Base-by-base conservation (phyloP, 805 yeast species). In the Helenozyma baotianmanensis region DNA sequence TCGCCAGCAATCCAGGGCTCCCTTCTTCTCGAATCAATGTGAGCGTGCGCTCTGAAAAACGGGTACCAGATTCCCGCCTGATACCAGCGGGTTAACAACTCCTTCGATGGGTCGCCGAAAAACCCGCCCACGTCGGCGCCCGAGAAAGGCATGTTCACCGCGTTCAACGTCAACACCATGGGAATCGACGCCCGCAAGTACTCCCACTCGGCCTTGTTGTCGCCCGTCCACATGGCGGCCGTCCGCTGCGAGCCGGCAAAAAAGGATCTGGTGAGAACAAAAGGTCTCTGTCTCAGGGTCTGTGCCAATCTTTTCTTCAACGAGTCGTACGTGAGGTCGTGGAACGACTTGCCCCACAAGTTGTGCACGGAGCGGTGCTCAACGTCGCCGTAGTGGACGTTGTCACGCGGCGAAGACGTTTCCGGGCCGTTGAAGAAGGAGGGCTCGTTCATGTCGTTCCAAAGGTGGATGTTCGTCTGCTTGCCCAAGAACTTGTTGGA, bases 401-500 rank as follows among this genome's bases (percentile, higher is more conserved):
- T 60, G 56, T 88, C 95, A 47, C 82, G 82, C 21, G 94, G 95
- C 14, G 92, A 78, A 0, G 94, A 65, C 0, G 96, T 87, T 56
- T 92, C 98, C 1, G 97, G 95, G 2, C 97, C 98, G 46, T 81
- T 76, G 54, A 92, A 92, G 4, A 92, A 82, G 0, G 97, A 86
- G 1, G 97, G 97, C 60, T 92, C 99, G 59, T 84, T 86, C 99
- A 92, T 92, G 56, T 92, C 98, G 58, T 90, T 92, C 99, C 99
- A 92, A 13, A 92, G 63, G 50, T 81, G 81, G 29, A 87, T 57
- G 51, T 92, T 92, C 10, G 72, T 64, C 8, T 82, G 72, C 74
- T 74, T 33, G 3, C 52, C 57, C 42, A 65, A 43, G 27, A 64
- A 60, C 28, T 40, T 37, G 26, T 53, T 50, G 2, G 58, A 50